Base-by-base conservation (phyloP, 306 rosid genomes). In the Medicago truncatula region DNA sequence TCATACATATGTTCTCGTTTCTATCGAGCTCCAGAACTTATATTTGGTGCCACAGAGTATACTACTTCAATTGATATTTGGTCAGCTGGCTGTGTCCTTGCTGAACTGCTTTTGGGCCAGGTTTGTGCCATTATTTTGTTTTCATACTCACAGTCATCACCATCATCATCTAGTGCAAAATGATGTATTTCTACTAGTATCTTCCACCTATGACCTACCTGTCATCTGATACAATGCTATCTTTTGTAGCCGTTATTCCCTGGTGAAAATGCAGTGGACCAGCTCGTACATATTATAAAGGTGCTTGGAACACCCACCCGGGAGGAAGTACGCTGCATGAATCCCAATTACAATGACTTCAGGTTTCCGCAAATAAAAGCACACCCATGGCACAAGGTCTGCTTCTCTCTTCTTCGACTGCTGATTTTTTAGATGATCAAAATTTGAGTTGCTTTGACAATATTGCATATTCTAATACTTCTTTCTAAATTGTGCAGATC, bases 71-170 rank as follows among this genome's bases (percentile, higher is more conserved):
- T 95, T 28, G 98, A 95, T 82, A 92, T 95, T 81, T 95, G 97
- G 98, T 95, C 98, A 44, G 98, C 96, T 82, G 98, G 98, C 64
- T 94, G 98, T 81, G 97, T 94, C 80, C 94, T 94, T 65, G 98
- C 98, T 40, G 98, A 94, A 88, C 96, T 95, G 76, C 98, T 95
- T 78, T 78, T 95, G 86, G 98, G 98, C 71, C 96, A 88, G 97
- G 97, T 94, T 70, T 57, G 88, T 75, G 69, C 74, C 70, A 75
- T 74, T 50, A 28, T 21, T 47, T 54, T 70, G 52, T 67, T 59
- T 60, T 60, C 6, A 15, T 28, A 14, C 3, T 14, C 1, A 11
- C 15, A 5, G 36, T 3, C 41, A 6, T 73, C 43, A 6, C 28
- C 38, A 67, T 61, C 36, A 23, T 23, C 71, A 74, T 70, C 2